Base-by-base conservation (phyloP, 2,329 filamentous ascomycete genomes). In the Botrytis squamosa region DNA sequence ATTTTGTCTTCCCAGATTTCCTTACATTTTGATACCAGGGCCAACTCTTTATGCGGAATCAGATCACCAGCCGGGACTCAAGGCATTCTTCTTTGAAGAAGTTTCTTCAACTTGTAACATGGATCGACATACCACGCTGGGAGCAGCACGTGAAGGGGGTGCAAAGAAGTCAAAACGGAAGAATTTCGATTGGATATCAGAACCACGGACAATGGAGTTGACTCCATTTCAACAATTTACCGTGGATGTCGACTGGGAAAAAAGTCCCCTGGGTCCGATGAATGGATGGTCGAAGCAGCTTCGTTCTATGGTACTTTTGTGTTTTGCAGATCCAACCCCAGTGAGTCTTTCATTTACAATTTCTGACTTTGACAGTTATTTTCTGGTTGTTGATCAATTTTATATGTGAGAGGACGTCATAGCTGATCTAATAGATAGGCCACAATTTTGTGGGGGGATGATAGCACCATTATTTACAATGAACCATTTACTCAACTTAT, bases 271-370 rank as follows among this genome's bases (percentile, higher is more conserved):
- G 2, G 93, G 93, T 0, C 91, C 92, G 0, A 93, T 95, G 55
- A 69, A 44, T 65, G 82, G 87, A 18, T 91, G 93, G 77, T 83
- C 95, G 67, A 87, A 92, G 64, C 91, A 94, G 77, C 84, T 96
- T 71, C 87, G 93, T 64, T 88, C 89, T 76, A 92, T 95, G 88
- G 90, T 91, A 57, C 95, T 94, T 80, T 82, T 95, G 60, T 88
- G 95, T 77, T 94, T 95, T 92, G 90, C 88, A 38, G 92, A 89
- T 75, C 91, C 92, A 12, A 89, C 93, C 78, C 90, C 91, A 1
- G 69, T 71, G 69, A 71, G 69, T 49, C 22, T 46, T 59, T 20
- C 18, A 55, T 38, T 25, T n/a, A 42, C 16, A 18, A 68, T 55
- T 10, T 46, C 49, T 68, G 49, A 3, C 40, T 40, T 38, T 20